Base-by-base conservation (phyloP, 306 rosid species). In the Rosa lucieae region DNA sequence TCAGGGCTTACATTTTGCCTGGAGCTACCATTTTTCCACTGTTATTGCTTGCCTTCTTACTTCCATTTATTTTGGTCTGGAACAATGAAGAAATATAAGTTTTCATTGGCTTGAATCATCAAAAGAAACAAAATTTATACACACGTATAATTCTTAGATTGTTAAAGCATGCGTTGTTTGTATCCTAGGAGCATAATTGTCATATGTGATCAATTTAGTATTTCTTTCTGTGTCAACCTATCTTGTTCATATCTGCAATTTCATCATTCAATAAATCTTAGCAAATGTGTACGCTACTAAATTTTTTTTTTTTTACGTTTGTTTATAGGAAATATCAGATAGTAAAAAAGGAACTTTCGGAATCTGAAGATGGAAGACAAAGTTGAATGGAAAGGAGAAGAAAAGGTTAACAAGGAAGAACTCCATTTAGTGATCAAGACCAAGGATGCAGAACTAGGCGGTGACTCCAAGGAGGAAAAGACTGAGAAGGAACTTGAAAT, bases 311-410 rank as follows among this genome's bases (percentile, higher is more conserved):
- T 2, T 59, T 69, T 75, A 32, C 39, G 3, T 15, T 77, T 80
- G 46, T 73, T 76, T 81, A 77, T 58, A 9, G 51, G 76, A 67
- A 82, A 32, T 78, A 32, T 20, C 71, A 67, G 82, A 8, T 77
- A 23, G 39, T 13, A 43, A 46, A 82, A 32, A 52, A 14, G 18
- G 23, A 29, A 23, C 68, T 84, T 23, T 23, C 58, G 15, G 67
- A 26, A 55, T 78, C 80, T 52, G 81, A 81, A 72, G 71, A 88
- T 92, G 92, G 98, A 82, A 74, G 86, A 79, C 61, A 88, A 85
- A 80, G 71, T 86, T 21, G 58, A 70, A 35, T 17, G 18, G 49
- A 29, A 15, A 23, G n/a, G 56, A 53, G 85, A 70, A 48, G 73
- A 83, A 32, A 73, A 14, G 69, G 79, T 70, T 17, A 21, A 58